Percentiles rank a stretch among this genome's conserved stretches.
These are phyloP conservation scores for Fusarium nematophilum DNA, from an alignment of 2,329 filamentous ascomycete species.

Conservation along the genomic window DNA sequence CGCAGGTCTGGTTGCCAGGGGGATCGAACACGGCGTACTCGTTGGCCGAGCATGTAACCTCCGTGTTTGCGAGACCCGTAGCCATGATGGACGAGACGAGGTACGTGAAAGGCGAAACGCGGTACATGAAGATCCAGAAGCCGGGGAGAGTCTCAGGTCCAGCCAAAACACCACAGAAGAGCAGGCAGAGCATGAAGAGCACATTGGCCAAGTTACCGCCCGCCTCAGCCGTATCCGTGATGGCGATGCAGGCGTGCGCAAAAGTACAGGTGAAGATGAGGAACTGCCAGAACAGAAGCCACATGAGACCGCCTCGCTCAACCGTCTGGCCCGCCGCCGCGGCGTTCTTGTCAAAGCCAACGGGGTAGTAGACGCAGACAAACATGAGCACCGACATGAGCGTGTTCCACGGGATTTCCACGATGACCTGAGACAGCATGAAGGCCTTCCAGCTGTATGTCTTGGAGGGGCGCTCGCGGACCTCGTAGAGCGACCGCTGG, in stretches of 20 bases:
- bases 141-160: constrained; percentile 67
- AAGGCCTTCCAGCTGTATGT: constrained; percentile 89
- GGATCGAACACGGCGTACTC: constrained; percentile 76
- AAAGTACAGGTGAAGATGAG: constrained; percentile 77
- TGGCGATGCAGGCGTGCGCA: constrained; percentile 71
- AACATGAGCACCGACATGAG: constrained; percentile 80
- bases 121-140: constrained; percentile 82
- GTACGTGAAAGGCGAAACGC: constrained; percentile 67
- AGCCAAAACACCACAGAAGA: constrained; percentile 75
- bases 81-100: constrained; percentile 43
- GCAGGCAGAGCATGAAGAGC: constrained; percentile 71
- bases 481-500: constrained; percentile 85
- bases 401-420: constrained; percentile 87
- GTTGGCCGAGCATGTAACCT: constrained; percentile 66
- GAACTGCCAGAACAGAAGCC: constrained; percentile 73
- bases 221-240: constrained; percentile 72
- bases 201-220: constrained; percentile 76
- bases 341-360: constrained; percentile 80
- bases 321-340: constrained; percentile 34
- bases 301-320: constrained; percentile 73
- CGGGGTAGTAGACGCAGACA: constrained; percentile 86
- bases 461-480: constrained; percentile 85
- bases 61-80: constrained; percentile 42
- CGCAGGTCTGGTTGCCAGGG: constrained; percentile 63
- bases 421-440: constrained; percentile 83